Conservation (phyloP, 192 early-diverging fungal species). For the Chytriomyces sp. region DNA sequence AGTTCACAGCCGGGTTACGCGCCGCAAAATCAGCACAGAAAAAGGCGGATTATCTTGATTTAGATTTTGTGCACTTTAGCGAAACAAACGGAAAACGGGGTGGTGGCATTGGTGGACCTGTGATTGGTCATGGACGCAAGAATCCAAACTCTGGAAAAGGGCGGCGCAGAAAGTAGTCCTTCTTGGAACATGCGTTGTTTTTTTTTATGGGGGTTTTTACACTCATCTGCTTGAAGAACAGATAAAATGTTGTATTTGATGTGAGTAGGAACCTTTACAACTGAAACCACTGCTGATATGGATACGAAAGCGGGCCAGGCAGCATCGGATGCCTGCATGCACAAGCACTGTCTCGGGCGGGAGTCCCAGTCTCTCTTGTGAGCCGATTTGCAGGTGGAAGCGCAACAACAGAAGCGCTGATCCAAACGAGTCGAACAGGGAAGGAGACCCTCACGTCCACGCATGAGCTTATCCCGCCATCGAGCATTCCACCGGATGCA, state of each 20-base stretch:
- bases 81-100: conserved; percentile 1
- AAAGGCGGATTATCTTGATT: conserved; percentile 17
- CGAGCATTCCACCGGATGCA: not conserved
- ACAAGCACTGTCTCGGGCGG: not conserved
- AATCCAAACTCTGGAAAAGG: conserved; percentile 43
- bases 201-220: too few species aligned
- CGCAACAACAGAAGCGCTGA: not conserved
- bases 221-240: too few species aligned
- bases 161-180: conserved; percentile 19
- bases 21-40: conserved; percentile 17
- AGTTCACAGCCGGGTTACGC: conserved; percentile 66
- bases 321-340: conserved; percentile 21
- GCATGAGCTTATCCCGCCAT: not conserved
- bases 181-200: too few species aligned
- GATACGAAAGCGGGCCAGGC: not conserved
- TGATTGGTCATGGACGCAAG: conserved; percentile 51
- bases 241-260: not conserved
- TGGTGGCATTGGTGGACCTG: conserved; percentile 15
- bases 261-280: not conserved
- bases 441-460: not conserved
- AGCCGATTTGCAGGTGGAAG: not conserved
- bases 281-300: not conserved
- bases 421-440: not conserved
- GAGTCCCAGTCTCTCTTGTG: conserved; percentile 14
- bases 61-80: conserved; percentile 21